These are phyloP conservation scores for Caryopteris hybrid DNA, from an alignment of 305 asterid genomes.

Conservation along the genomic window DNA sequence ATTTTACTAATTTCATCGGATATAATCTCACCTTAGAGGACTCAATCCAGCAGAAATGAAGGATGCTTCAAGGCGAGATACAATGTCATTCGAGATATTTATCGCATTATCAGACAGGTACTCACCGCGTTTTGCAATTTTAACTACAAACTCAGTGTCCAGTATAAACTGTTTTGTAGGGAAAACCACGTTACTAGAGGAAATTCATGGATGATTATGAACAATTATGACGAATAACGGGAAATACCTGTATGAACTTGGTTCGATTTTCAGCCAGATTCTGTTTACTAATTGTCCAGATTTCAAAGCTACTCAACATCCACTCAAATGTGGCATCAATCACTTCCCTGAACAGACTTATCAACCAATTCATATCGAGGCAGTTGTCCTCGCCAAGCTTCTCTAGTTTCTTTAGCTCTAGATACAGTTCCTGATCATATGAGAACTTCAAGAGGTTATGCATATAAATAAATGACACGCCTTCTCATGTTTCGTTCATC, in stretches of 20 bases:
- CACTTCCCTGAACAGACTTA: slow-evolving; percentile 41
- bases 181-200: not conserved
- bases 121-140: slow-evolving; percentile 54
- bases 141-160: slow-evolving; percentile 62
- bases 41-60: slow-evolving; percentile 34
- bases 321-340: slow-evolving; percentile 36
- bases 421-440: slow-evolving; percentile 48
- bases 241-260: slow-evolving; percentile 48
- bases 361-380: slow-evolving; percentile 46
- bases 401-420: slow-evolving; percentile 57
- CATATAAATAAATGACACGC: not conserved
- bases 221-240: not conserved
- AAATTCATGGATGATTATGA: not conserved
- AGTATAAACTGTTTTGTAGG: slow-evolving; percentile 37
- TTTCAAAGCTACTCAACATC: slow-evolving; percentile 35
- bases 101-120: slow-evolving; percentile 37
- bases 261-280: slow-evolving; percentile 18
- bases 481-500: not conserved
- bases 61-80: slow-evolving; percentile 30
- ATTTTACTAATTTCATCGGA: not conserved
- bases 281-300: slow-evolving; percentile 26
- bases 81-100: slow-evolving; percentile 19
- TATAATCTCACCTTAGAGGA: slow-evolving; percentile 42
- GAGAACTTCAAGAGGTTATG: slow-evolving; percentile 10
- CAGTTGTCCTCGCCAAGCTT: slow-evolving; percentile 45